A percentile compares a stretch with the other conserved stretches of the same genome.
Evolutionary conservation across 768 basidiomycete species (phyloP).

Genomic region (Leccinellum albellum): DNA sequence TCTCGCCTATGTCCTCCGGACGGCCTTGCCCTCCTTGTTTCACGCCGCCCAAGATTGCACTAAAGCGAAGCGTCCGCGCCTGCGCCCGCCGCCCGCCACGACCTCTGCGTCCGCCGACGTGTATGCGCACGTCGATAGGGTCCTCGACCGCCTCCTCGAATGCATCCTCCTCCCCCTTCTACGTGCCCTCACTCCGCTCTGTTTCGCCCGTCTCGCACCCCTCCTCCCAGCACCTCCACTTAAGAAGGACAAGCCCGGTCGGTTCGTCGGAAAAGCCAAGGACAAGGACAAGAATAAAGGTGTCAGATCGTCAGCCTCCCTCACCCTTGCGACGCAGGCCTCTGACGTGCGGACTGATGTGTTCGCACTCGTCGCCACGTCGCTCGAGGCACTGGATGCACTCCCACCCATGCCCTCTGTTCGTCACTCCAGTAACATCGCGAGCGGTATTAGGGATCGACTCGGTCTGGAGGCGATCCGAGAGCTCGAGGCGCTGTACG

Average conservation of each 20-base stretch:
- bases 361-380: too few relatives aligned
- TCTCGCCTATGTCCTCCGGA: too few relatives aligned
- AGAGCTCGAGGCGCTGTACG: conserved; percentile 23
- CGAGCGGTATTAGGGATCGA: conserved; percentile 14
- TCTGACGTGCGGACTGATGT: too few relatives aligned
- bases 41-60: too few relatives aligned
- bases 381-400: too few relatives aligned
- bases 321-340: too few relatives aligned
- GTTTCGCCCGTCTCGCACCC: conserved; percentile 14
- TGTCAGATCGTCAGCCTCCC: neutral
- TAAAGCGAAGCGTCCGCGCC: too few relatives aligned
- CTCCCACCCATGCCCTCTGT: neutral
- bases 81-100: neutral
- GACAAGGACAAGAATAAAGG: neutral
- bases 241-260: conserved; percentile 7
- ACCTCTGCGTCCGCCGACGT: neutral
- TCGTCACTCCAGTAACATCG: neutral
- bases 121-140: conserved; percentile 8
- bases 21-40: too few relatives aligned
- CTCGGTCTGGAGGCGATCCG: conserved; percentile 29
- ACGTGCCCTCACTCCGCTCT: conserved; percentile 12
- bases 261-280: neutral
- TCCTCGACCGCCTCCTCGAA: conserved; percentile 18
- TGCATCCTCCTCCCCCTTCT: conserved; percentile 19
- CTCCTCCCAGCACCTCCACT: neutral